Evolutionary conservation across 2,329 filamentous ascomycete species (phyloP).

Genomic region (Aspergillus bombycis): DNA sequence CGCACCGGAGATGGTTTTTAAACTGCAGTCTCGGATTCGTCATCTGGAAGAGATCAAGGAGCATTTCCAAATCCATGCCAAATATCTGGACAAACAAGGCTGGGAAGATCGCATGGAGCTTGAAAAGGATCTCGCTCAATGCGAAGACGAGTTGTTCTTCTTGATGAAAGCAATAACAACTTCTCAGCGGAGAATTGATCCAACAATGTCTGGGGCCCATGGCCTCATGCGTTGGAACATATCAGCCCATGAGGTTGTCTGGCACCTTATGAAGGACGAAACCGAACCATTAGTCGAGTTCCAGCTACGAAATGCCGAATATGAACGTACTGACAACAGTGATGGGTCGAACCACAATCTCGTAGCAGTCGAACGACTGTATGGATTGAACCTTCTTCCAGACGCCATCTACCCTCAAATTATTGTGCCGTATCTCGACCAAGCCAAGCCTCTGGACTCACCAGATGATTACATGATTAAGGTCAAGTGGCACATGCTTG

Average conservation of each 20-base stretch:
- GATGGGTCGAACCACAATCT: slow-evolving; percentile 96
- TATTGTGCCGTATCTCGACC: slow-evolving; percentile 84
- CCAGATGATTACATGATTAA: slow-evolving; percentile 81
- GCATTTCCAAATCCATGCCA: slow-evolving; percentile 91
- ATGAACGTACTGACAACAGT: slow-evolving; percentile 93
- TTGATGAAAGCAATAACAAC: slow-evolving; percentile 99
- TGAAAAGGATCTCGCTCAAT: slow-evolving; percentile 83
- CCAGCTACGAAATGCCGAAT: slow-evolving; percentile 86
- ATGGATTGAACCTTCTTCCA: slow-evolving; percentile 85
- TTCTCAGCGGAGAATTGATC: slow-evolving; percentile 81
- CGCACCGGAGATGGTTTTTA: slow-evolving; percentile 88
- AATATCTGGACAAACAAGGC: slow-evolving; percentile 81
- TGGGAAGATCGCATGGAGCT: slow-evolving; percentile 91
- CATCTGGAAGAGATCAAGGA: slow-evolving; percentile 96
- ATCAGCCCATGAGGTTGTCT: slow-evolving; percentile 91
- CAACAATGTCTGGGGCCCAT: slow-evolving; percentile 67
- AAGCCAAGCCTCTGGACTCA: slow-evolving; percentile 58
- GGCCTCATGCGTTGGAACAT: slow-evolving; percentile 90
- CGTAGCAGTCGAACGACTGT: slow-evolving; percentile 83
- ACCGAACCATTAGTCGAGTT: slow-evolving; percentile 89
- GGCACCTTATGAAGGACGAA: slow-evolving; percentile 89
- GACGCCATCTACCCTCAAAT: slow-evolving; percentile 96
- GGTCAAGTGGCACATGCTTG: slow-evolving; percentile 97
- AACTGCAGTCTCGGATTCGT: slow-evolving; percentile 86
- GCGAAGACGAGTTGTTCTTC: slow-evolving; percentile 97